Conservation (phyloP, 495 filamentous ascomycete species). For the Penicillium fimorum region DNA sequence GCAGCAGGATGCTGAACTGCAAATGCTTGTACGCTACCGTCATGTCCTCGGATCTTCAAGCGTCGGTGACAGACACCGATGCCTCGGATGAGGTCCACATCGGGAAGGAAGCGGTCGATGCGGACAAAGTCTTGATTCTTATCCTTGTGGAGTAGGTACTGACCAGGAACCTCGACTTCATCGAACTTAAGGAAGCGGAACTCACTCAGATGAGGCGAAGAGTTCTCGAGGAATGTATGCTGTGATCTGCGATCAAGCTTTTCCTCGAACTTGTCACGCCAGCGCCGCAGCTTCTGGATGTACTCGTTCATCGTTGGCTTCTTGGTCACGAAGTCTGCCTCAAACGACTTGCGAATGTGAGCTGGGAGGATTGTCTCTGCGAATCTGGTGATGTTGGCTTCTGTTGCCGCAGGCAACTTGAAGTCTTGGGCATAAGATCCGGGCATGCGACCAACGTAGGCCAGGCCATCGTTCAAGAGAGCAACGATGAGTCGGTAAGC, state of each 20-base stretch:
- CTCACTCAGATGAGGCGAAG: constrained; percentile 87
- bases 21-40: constrained; percentile 92
- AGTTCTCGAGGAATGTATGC: constrained; percentile 69
- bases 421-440: constrained; percentile 82
- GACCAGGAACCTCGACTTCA: constrained; percentile 95
- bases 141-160: constrained; percentile 94
- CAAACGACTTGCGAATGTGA: constrained; percentile 91
- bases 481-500: constrained; percentile 97
- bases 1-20: constrained; percentile 94
- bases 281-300: constrained; percentile 92
- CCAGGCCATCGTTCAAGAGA: constrained; percentile 87
- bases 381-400: constrained; percentile 94
- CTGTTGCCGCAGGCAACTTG: constrained; percentile 84
- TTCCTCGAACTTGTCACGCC: constrained; percentile 97
- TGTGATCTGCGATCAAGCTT: constrained; percentile 85
- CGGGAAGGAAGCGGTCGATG: constrained; percentile 93
- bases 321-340: constrained; percentile 87
- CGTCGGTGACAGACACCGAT: constrained; percentile 87
- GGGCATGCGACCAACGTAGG: constrained; percentile 84
- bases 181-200: constrained; percentile 97
- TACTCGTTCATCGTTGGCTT: constrained; percentile 97
- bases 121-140: constrained; percentile 98
- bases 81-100: constrained; percentile 85
- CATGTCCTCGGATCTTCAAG: constrained; percentile 94
- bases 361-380: constrained; percentile 91